Base-by-base conservation (phyloP, 2,329 filamentous ascomycete genomes). In the Alternaria atra region DNA sequence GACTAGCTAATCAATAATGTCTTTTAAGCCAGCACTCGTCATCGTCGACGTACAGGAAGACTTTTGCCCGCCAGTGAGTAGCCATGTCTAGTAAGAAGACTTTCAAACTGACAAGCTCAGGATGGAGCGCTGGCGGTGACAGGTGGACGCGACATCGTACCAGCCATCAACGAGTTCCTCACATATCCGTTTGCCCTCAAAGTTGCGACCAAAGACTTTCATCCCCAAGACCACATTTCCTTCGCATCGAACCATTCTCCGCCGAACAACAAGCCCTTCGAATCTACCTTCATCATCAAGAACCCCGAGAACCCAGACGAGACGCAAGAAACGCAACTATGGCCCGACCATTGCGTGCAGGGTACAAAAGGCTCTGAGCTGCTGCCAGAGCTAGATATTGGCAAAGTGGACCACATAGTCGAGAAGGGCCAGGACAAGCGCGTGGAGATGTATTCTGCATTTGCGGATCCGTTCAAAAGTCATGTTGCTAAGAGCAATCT, bases 401-500 rank as follows among this genome's bases (percentile, higher is more conserved):
- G 73, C 7, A 84, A 82, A 15, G 68, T 97, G n/a, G 85, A 94
- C 68, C 69, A 79, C 35, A 82, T 93, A 29, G 80, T 97, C 13
- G 86, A 91, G 68, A 99, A 99, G 82, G 95, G 95, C 10, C 86
- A 84, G 73, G 85, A 93, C 74, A 77, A 83, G 44, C 82, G 86
- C 44, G 86, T 97, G 2, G 95, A 99, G 80, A 97, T 97, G 91
- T 98, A 97, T 80, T 94, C 91, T 63, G 93, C 90, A 0, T 98
- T 99, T 2, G 90, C 90, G 62, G 91, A 94, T 74, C 91, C 92
- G 0, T 94, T 97, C 70, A 79, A 79, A 39, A 84, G 84, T 6
- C 88, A 80, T 32, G 82, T 90, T 13, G 82, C 81, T 27, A 87
- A 80, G 71, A 89, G 86, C 71, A 89, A 89, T 13, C 81, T 98